Evolutionary conservation across 805 yeast species (phyloP).

Genomic region (Metschnikowia cerradonensis): DNA sequence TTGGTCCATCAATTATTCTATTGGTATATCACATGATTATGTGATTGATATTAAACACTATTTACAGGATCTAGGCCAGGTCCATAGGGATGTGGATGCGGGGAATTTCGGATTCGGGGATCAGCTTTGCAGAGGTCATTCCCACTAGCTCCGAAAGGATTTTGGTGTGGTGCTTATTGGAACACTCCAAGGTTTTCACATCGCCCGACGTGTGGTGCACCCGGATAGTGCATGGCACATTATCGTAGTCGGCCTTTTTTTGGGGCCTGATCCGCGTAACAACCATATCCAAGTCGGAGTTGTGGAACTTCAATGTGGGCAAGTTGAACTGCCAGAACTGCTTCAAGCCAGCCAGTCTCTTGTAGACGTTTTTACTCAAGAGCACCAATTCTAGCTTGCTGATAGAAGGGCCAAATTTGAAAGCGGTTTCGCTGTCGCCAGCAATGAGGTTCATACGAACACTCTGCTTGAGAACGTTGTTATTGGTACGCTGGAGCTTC

Average conservation of each 20-base stretch:
- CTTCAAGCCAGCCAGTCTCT: constrained; percentile 64
- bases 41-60: not conserved
- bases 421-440: constrained; percentile 42
- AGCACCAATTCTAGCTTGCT: constrained; percentile 49
- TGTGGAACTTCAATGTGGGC: constrained; percentile 78
- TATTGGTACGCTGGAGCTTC: constrained; percentile 12
- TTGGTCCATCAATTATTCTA: too few species aligned
- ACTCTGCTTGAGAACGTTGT: constrained; percentile 41
- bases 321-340: constrained; percentile 71
- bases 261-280: constrained; percentile 47
- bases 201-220: constrained; percentile 11
- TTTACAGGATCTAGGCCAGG: not conserved
- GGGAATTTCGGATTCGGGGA: constrained; percentile 46
- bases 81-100: not conserved
- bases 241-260: constrained; percentile 10
- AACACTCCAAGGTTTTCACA: constrained; percentile 46
- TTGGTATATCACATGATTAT: too few species aligned
- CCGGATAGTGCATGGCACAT: constrained; percentile 12
- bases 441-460: constrained; percentile 49
- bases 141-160: constrained; percentile 57
- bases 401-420: constrained; percentile 21
- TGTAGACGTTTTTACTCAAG: constrained; percentile 34
- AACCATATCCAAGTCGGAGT: constrained; percentile 62
- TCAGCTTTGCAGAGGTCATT: constrained; percentile 47
- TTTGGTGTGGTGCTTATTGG: constrained; percentile 42